Conservation (phyloP, 1,284 basidiomycete genomes). For the Takashimella koratensis region DNA sequence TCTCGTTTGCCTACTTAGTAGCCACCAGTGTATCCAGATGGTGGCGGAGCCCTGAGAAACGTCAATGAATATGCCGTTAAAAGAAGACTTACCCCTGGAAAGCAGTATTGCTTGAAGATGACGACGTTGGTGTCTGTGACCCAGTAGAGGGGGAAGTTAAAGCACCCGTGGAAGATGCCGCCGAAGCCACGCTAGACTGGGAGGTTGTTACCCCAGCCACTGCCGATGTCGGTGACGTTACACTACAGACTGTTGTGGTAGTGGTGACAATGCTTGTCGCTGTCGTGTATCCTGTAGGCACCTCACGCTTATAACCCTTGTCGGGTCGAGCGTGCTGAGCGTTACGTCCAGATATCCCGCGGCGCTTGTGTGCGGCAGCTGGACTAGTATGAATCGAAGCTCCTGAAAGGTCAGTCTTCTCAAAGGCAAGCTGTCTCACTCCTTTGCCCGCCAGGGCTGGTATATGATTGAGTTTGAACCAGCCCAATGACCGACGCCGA, state of each 20-base stretch:
- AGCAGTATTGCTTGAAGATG: not conserved
- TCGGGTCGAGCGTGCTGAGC: not conserved
- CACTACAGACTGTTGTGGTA: not conserved
- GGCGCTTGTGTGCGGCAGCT: not conserved
- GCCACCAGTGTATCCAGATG: not conserved
- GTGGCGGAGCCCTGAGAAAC: not conserved
- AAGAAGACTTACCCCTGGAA: not conserved
- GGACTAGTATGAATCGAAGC: not conserved
- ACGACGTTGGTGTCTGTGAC: not conserved
- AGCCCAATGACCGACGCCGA: no score
- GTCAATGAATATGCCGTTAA: not conserved
- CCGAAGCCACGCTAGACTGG: no score
- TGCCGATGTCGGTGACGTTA: not conserved
- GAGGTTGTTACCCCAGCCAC: not conserved
- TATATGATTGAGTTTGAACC: not conserved
- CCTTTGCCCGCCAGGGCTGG: not conserved
- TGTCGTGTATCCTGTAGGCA: not conserved
- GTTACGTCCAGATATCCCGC: not conserved
- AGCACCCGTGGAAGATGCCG: no score
- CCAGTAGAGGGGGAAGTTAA: no score
- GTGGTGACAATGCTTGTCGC: not conserved
- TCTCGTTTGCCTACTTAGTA: no score
- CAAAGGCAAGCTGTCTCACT: not conserved
- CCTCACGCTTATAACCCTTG: not conserved
- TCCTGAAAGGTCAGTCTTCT: no score